Evolutionary conservation across 179 eudicot genomes (phyloP), one percentile per base, ranked within the genome.

Genomic region (Corrigiola litoralis): DNA sequence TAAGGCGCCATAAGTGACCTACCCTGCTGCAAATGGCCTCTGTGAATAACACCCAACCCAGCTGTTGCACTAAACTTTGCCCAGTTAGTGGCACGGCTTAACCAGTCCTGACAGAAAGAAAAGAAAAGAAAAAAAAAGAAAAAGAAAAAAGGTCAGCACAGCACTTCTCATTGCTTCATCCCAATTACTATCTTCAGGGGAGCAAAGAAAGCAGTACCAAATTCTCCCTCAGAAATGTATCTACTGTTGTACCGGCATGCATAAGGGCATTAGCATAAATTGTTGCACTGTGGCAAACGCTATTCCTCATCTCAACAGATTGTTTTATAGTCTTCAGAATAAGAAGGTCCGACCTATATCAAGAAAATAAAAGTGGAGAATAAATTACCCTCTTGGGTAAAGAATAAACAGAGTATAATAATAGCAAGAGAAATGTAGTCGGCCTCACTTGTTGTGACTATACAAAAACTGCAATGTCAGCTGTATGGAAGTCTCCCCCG

Each of bases 171-270:
- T 41, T 17, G 32, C 13, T 68, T 9, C n/a, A 44, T 34, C n/a
- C 45, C 38, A 49, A 52, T 29, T 18, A 13, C 8, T 27, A 36
- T 18, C 52, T 36, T n/a, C 14, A 46, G 14, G 18, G 36, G 13
- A 27, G 25, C 36, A 28, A 62, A 24, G 16, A 11, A 60, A 44
- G 20, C 29, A 58, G 37, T 77, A 94, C 99, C 90, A 94, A 75
- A 85, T 94, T 90, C 63, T 90, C 99, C 72, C 97, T 80, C 12
- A 94, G 82, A 80, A 94, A 94, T 63, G 97, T 90, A 77, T 88
- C 99, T 61, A 90, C 94, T 20, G 99, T 94, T 42, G 99, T 94
- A 70, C 99, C 99, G 79, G 97, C 99, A 77, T 90, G 99, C 99
- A 90, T 94, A 75, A 94, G 81, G 24, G 99, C 97, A 85, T 94